Evolutionary conservation across 768 basidiomycete genomes (phyloP).

Genomic region (Panaeolus papilionaceus): DNA sequence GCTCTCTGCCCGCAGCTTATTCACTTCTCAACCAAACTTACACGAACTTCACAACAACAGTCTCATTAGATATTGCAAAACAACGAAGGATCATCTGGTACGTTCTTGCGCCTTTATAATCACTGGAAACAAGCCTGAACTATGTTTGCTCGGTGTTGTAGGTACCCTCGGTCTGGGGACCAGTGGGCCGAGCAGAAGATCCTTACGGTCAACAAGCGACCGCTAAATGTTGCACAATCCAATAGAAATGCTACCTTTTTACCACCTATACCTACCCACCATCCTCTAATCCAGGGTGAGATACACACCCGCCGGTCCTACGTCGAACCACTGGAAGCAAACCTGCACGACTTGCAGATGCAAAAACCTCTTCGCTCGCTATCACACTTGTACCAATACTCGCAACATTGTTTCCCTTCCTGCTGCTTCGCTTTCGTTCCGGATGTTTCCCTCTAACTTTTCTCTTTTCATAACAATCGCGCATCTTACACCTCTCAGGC

Average conservation of each 20-base stretch:
- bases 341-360: neutral
- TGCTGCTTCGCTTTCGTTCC: conserved; percentile 12
- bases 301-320: conserved; percentile 7
- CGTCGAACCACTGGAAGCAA: conserved; percentile 8
- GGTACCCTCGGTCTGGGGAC: conserved; percentile 98
- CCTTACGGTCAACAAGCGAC: conserved; percentile 81
- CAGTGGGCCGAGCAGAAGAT: conserved; percentile 90
- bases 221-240: conserved; percentile 67
- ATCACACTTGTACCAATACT: conserved; percentile 30
- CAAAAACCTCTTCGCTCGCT: conserved; percentile 25
- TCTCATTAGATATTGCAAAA: conserved; percentile 93
- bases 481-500: conserved; percentile 16
- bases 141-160: conserved; percentile 36
- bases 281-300: conserved; percentile 11
- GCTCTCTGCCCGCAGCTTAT: conserved; percentile 15
- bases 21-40: conserved; percentile 17
- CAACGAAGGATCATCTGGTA: conserved; percentile 82
- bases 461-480: conserved; percentile 2
- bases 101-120: conserved; percentile 24
- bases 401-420: conserved; percentile 19
- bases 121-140: conserved; percentile 20
- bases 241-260: conserved; percentile 40
- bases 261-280: conserved; percentile 13
- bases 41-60: conserved; percentile 46
- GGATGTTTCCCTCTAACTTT: conserved; percentile 11